phyloP scores from a whole-genome alignment of 768 basidiomycete genomes.

The Leccinum ochraceum region DNA sequence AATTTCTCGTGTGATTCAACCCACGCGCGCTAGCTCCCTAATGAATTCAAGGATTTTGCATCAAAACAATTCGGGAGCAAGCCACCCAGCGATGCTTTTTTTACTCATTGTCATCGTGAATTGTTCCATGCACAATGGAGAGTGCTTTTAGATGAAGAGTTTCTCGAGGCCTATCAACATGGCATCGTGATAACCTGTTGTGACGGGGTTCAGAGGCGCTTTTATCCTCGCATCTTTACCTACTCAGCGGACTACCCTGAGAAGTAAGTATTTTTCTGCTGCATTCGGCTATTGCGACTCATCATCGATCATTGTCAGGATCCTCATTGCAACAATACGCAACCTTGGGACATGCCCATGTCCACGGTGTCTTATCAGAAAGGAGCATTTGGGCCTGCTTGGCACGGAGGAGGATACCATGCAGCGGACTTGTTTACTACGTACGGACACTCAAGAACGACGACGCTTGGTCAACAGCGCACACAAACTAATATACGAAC shows the following conservation, averaged over 20 bases:
- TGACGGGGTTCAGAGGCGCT: background rate
- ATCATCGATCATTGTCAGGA: background rate
- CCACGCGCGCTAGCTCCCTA: background rate
- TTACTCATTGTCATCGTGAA: background rate
- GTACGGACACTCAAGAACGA: background rate
- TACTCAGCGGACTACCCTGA: background rate
- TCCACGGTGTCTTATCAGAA: background rate
- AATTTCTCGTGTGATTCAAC: background rate
- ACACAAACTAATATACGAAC: background rate
- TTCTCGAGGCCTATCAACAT: background rate
- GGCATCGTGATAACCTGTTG: background rate
- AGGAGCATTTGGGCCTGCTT: background rate
- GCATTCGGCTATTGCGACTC: background rate
- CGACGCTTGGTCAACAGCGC: background rate
- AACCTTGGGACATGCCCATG: background rate
- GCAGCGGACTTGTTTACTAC: background rate
- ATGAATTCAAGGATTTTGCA: background rate
- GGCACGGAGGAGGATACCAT: background rate
- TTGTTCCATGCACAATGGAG: background rate
- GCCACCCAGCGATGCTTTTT: background rate
- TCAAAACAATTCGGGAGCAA: background rate
- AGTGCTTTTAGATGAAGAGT: background rate
- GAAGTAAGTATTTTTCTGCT: background rate
- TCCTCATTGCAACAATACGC: background rate
- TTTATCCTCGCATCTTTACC: background rate